Evolutionary conservation across 2,329 filamentous ascomycete species (phyloP).

Genomic region (Metarhizium humberi): DNA sequence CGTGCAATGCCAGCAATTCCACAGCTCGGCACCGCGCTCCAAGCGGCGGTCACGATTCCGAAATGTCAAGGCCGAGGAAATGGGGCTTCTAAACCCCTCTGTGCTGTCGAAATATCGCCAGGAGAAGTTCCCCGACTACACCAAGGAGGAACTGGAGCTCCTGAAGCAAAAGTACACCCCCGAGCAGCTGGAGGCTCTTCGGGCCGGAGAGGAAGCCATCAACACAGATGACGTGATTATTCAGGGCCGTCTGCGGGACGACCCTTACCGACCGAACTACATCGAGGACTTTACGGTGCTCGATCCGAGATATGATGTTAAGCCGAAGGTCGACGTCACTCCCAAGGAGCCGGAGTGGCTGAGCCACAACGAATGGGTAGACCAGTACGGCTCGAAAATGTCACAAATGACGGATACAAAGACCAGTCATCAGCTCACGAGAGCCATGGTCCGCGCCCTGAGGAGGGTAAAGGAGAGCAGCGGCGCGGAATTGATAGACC

Average conservation of each 20-base stretch:
- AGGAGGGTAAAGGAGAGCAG: constrained; percentile 31
- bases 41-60: constrained; percentile 42
- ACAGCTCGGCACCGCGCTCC: constrained; percentile 38
- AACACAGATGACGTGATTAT: constrained; percentile 63
- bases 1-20: constrained; percentile 34
- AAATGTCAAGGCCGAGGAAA: constrained; percentile 41
- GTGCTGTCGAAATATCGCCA: constrained; percentile 34
- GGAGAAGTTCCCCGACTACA: constrained; percentile 54
- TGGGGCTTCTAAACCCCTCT: constrained; percentile 38
- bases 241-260: constrained; percentile 62
- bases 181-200: constrained; percentile 72
- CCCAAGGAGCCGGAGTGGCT: constrained; percentile 48
- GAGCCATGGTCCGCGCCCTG: constrained; percentile 32
- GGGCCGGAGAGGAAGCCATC: constrained; percentile 71
- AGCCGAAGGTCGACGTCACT: constrained; percentile 38
- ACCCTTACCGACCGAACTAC: constrained; percentile 65
- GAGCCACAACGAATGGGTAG: constrained; percentile 46
- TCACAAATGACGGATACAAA: constrained; percentile 31
- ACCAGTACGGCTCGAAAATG: constrained; percentile 46
- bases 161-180: constrained; percentile 65
- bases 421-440: constrained; percentile 31
- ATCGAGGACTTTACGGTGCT: constrained; percentile 74
- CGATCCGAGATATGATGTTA: constrained; percentile 69
- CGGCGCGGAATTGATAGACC: constrained; percentile 34
- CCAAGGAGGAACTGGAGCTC: constrained; percentile 50